Percentiles rank a stretch among this genome's conserved stretches.
These are phyloP conservation scores for Rostrohypoxylon terebratum DNA, from an alignment of 495 filamentous ascomycete species.

Conservation along the genomic window DNA sequence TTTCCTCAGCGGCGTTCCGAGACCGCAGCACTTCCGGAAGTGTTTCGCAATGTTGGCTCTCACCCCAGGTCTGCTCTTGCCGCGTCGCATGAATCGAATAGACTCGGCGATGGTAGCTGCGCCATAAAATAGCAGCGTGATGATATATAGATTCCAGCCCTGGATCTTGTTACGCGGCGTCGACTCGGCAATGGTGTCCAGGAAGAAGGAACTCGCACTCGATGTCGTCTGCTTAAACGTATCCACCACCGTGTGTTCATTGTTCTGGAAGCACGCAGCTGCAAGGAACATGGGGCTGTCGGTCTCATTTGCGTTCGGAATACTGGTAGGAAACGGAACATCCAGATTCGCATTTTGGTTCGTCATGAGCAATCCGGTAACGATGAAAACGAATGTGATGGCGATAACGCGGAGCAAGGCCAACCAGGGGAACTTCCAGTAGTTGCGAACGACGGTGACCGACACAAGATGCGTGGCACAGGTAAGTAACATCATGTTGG, in stretches of 20 bases:
- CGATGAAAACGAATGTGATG: slow-evolving; percentile 42
- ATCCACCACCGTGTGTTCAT: not conserved
- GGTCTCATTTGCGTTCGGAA: slow-evolving; percentile 32
- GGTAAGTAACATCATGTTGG: slow-evolving; percentile 55
- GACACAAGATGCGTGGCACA: slow-evolving; percentile 55
- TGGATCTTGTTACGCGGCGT: slow-evolving; percentile 43
- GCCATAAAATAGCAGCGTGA: slow-evolving; percentile 47
- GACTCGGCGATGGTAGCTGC: slow-evolving; percentile 43
- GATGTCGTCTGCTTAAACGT: slow-evolving; percentile 22
- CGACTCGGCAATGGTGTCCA: slow-evolving; percentile 26
- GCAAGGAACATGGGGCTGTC: slow-evolving; percentile 49
- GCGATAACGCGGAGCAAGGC: slow-evolving; percentile 45
- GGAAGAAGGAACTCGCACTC: slow-evolving; percentile 26
- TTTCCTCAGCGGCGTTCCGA: slow-evolving; percentile 23
- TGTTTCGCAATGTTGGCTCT: slow-evolving; percentile 15
- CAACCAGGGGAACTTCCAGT: slow-evolving; percentile 49
- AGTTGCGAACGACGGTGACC: slow-evolving; percentile 50
- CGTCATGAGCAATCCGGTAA: slow-evolving; percentile 49
- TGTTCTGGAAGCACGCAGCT: slow-evolving; percentile 50
- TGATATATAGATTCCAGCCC: slow-evolving; percentile 48
- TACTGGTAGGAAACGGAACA: slow-evolving; percentile 40
- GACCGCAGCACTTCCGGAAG: slow-evolving; percentile 15
- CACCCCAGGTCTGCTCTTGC: slow-evolving; percentile 33
- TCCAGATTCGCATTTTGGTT: slow-evolving; percentile 42
- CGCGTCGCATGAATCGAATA: slow-evolving; percentile 40